phyloP scores from a whole-genome alignment of 2,329 filamentous ascomycete species.

The Boeremia exigua region DNA sequence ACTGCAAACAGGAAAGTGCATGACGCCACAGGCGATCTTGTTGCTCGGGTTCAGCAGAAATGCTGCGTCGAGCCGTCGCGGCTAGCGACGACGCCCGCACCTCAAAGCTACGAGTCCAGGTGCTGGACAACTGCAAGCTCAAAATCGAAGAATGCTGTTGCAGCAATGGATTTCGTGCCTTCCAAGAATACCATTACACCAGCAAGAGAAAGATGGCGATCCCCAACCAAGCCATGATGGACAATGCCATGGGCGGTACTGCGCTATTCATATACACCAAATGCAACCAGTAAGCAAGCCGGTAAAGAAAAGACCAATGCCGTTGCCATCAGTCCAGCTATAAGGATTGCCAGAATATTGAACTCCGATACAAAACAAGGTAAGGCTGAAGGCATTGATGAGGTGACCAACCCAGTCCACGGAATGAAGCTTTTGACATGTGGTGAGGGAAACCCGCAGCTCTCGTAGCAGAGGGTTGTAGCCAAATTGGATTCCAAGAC shows the following conservation, averaged over 20 bases:
- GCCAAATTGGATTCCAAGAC: background rate
- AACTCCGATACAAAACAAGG: background rate
- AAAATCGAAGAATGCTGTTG: background rate
- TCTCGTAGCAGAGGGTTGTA: conserved; percentile 1
- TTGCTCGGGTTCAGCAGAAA: too few relatives aligned
- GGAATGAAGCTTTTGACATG: background rate
- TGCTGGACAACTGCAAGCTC: background rate
- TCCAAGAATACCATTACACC: background rate
- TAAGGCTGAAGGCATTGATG: background rate
- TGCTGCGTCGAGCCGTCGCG: too few relatives aligned
- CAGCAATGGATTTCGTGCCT: background rate
- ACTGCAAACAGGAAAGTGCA: too few relatives aligned
- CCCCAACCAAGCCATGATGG: background rate
- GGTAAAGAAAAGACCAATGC: background rate
- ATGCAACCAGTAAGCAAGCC: background rate
- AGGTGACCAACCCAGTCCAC: background rate
- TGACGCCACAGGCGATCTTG: too few relatives aligned
- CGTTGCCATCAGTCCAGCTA: background rate
- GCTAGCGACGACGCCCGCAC: too few relatives aligned
- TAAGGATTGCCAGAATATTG: background rate
- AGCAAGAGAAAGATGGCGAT: background rate
- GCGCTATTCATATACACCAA: background rate
- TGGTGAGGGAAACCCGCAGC: background rate
- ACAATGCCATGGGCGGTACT: background rate
- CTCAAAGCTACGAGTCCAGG: too few relatives aligned